Evolutionary conservation across 1,139 yeast species (phyloP), one percentile per base, ranked within the genome.

Genomic region (Zygotorulaspora mrakii): DNA sequence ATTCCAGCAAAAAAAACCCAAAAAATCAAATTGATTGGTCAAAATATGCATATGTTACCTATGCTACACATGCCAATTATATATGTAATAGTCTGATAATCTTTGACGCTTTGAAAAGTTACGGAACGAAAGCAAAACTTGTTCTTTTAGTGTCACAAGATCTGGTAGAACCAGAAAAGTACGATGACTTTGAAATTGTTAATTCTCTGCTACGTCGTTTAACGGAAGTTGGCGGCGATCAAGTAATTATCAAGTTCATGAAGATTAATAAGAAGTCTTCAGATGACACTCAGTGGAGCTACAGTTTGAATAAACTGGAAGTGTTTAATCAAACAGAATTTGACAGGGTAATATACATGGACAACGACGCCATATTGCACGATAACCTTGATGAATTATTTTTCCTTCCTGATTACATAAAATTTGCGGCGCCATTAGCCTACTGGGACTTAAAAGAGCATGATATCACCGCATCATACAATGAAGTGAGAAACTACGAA

Each of bases 241-340:
- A 54, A 30, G 57, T 64, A 5, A 42, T 57, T 6, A 52, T 66
- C 31, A 58, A 53, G 31, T 37, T 38, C 12, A 49, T 64, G 2
- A 57, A 61, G 3, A 49, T 42, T 33, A 55, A 56, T 9, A 50
- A 46, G 9, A 63, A 59, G 36, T 49, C 51, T 3, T 23, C 39
- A 3, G 61, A 59, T 32, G 45, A 43, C 2, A 47, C 64, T 4
- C 55, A 66, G 28, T 78, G 83, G 83, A 52, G 64, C 2, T 65
- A 70, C 7, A 73, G 80, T 34, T 72, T 74, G 47, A 77, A 82
- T 0, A 78, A 79, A 49, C 61, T 78, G 27, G 67, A 71, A 45
- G 68, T 76, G 0, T 79, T 79, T 53, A 67, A 70, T 43, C 69
- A 70, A 48, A 64, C 67, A 1, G 70, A 74, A 29, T 80, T 67